These are phyloP conservation scores for Colletotrichum sp. DNA, from an alignment of 2,329 filamentous ascomycete genomes.

Conservation along the genomic window DNA sequence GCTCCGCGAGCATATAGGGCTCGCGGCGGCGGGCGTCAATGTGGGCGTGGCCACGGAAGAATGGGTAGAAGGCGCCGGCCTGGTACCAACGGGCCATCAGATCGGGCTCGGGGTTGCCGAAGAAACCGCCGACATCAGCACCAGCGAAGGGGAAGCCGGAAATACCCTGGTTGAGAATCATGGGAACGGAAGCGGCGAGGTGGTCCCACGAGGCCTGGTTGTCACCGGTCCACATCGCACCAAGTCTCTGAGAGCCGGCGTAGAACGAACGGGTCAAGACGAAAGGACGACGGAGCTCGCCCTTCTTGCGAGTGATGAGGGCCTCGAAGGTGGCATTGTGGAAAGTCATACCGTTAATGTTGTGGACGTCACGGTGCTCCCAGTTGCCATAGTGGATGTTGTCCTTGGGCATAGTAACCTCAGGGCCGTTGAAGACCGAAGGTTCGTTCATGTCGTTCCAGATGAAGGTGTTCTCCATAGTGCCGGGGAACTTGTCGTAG, in stretches of 20 bases:
- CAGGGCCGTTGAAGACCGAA: slow-evolving; percentile 97
- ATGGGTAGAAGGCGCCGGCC: slow-evolving; percentile 94
- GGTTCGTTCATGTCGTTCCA: slow-evolving; percentile 99
- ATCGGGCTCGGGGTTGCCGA: slow-evolving; percentile 94
- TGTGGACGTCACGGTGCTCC: slow-evolving; percentile 98
- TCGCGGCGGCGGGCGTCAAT: slow-evolving; percentile 95
- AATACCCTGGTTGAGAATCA: slow-evolving; percentile 92
- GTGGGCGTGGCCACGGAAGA: slow-evolving; percentile 96
- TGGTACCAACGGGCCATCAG: slow-evolving; percentile 96
- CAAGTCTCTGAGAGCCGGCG: slow-evolving; percentile 85
- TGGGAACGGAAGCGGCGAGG: slow-evolving; percentile 86
- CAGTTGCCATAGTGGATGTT: slow-evolving; percentile 90
- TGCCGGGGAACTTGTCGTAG: slow-evolving; percentile 87
- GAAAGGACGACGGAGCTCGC: slow-evolving; percentile 85
- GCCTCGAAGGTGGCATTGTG: slow-evolving; percentile 93
- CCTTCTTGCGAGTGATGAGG: slow-evolving; percentile 82
- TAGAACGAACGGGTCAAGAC: slow-evolving; percentile 93
- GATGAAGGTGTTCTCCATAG: slow-evolving; percentile 84
- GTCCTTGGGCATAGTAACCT: slow-evolving; percentile 99
- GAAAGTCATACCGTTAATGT: slow-evolving; percentile 93
- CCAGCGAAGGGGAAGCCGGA: slow-evolving; percentile 93
- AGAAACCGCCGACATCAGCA: slow-evolving; percentile 97
- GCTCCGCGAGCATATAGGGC: slow-evolving; percentile 86
- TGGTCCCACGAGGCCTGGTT: slow-evolving; percentile 95
- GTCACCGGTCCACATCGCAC: slow-evolving; percentile 99